Percentiles rank a stretch among this genome's conserved stretches.
These are phyloP conservation scores for Colletotrichum tamarilloi DNA, from an alignment of 2,329 filamentous ascomycete species.

Conservation along the genomic window DNA sequence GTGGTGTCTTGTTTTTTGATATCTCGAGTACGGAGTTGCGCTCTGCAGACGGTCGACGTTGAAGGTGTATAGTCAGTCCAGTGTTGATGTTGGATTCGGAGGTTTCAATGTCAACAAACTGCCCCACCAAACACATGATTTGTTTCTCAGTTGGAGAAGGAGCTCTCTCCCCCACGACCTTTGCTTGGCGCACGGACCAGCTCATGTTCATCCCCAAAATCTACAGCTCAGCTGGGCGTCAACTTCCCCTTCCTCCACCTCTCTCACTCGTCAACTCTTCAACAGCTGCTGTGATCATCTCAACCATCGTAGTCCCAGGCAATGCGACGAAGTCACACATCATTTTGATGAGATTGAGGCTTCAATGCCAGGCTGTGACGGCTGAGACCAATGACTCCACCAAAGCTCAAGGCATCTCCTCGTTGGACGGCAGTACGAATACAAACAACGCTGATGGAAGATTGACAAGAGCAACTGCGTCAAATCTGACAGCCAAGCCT, in stretches of 20 bases:
- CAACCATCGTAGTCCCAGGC: no score
- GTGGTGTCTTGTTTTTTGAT: neutral
- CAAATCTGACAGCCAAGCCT: constrained; percentile 5
- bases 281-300: neutral
- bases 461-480: neutral
- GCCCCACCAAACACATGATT: constrained; percentile 26
- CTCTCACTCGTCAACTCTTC: neutral
- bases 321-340: neutral
- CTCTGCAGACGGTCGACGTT: no score
- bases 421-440: neutral
- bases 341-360: neutral
- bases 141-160: neutral
- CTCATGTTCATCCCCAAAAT: neutral
- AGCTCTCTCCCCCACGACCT: neutral
- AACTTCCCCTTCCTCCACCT: neutral
- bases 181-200: constrained; percentile 17
- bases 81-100: neutral
- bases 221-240: neutral
- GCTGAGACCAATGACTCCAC: neutral
- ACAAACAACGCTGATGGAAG: neutral
- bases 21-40: neutral
- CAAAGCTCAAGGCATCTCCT: neutral
- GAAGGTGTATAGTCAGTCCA: no score
- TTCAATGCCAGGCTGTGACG: neutral
- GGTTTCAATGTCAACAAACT: constrained; percentile 30